These are phyloP conservation scores for Saxophila tyrrhenica DNA, from an alignment of 495 filamentous ascomycete species.

Conservation along the genomic window DNA sequence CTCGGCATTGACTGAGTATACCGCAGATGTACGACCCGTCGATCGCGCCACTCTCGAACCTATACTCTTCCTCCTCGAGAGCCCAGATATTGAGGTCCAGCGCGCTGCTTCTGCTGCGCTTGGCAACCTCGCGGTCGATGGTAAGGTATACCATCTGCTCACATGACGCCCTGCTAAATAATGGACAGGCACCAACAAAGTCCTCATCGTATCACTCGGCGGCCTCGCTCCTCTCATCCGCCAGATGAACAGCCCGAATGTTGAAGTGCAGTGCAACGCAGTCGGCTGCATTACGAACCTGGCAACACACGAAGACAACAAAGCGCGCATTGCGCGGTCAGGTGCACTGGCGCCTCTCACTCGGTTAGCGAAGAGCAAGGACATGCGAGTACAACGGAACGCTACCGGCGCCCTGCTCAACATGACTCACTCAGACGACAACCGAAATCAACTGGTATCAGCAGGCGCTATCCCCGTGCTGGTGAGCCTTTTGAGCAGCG, in stretches of 20 bases:
- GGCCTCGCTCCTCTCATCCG: constrained; percentile 86
- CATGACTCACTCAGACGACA: constrained; percentile 99
- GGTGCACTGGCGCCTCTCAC: constrained; percentile 86
- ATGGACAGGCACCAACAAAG: constrained; percentile 84
- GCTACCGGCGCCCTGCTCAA: constrained; percentile 92
- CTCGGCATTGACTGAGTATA: neutral
- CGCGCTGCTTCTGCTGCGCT: constrained; percentile 91
- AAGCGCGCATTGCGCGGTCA: constrained; percentile 93
- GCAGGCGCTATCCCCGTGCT: constrained; percentile 94
- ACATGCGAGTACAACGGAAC: constrained; percentile 97
- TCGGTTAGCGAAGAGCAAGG: constrained; percentile 86
- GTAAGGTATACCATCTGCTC: constrained; percentile 41
- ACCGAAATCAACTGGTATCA: constrained; percentile 91
- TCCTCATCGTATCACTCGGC: constrained; percentile 83
- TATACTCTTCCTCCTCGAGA: constrained; percentile 89
- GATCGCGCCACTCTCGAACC: constrained; percentile 89
- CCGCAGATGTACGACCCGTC: constrained; percentile 85
- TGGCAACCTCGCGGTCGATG: constrained; percentile 92
- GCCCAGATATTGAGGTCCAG: constrained; percentile 92
- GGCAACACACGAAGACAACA: constrained; percentile 97
- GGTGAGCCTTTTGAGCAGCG: constrained; percentile 80
- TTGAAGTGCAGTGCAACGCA: constrained; percentile 98
- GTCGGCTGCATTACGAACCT: constrained; percentile 98
- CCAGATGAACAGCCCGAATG: constrained; percentile 98
- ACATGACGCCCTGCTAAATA: constrained; percentile 34